Evolutionary conservation across 495 filamentous ascomycete genomes (phyloP).

Genomic region (Neurospora tetrasperma): DNA sequence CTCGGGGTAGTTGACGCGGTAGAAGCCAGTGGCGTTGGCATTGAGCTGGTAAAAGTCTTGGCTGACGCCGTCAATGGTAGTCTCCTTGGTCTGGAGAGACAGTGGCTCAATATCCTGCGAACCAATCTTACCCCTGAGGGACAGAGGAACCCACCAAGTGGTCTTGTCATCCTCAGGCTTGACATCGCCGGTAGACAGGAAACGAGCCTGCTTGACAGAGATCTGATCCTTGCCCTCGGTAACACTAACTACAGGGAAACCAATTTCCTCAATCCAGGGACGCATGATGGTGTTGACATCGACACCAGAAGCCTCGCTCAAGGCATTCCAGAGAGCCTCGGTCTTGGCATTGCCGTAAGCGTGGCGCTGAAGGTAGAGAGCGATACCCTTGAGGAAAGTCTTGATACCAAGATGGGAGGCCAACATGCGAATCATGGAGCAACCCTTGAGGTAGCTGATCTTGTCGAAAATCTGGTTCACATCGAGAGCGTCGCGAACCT

Average conservation of each 20-base stretch:
- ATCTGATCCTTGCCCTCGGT: slow-evolving; percentile 66
- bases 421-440: slow-evolving; percentile 90
- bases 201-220: slow-evolving; percentile 71
- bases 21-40: slow-evolving; percentile 78
- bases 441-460: slow-evolving; percentile 93
- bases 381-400: slow-evolving; percentile 79
- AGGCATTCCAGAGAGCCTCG: slow-evolving; percentile 81
- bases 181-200: slow-evolving; percentile 81
- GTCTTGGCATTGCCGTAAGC: slow-evolving; percentile 93
- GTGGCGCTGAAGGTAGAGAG: slow-evolving; percentile 77
- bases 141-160: slow-evolving; percentile 92
- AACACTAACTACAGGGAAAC: slow-evolving; percentile 81
- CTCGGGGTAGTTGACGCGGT: slow-evolving; percentile 83
- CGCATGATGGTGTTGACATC: slow-evolving; percentile 83
- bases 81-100: slow-evolving; percentile 65
- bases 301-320: slow-evolving; percentile 79
- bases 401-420: slow-evolving; percentile 75
- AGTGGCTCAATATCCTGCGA: slow-evolving; percentile 35
- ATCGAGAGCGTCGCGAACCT: slow-evolving; percentile 78
- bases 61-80: slow-evolving; percentile 62
- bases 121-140: slow-evolving; percentile 54
- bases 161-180: slow-evolving; percentile 77
- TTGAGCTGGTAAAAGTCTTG: slow-evolving; percentile 89
- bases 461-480: slow-evolving; percentile 95
- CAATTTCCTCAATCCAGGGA: slow-evolving; percentile 88